Percentiles rank a stretch among this genome's conserved stretches.
These are phyloP conservation scores for Fusarium incarnatum DNA, from an alignment of 2,329 filamentous ascomycete genomes.

Conservation along the genomic window DNA sequence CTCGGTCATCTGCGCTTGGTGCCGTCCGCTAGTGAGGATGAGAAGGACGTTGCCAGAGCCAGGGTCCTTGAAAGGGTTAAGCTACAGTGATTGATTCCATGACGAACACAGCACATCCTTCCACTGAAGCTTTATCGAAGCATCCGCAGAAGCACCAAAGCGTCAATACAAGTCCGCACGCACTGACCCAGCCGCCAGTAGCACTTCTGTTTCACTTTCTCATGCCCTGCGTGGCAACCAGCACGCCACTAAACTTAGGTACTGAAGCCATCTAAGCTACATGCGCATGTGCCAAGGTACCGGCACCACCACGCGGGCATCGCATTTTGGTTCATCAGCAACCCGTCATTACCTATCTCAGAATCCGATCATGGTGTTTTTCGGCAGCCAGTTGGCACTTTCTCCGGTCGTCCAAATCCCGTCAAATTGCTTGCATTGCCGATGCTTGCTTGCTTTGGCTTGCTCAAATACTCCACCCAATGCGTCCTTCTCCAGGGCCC, in stretches of 20 bases:
- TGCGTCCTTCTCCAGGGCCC: conserved; percentile 24
- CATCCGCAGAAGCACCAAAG: conserved; percentile 40
- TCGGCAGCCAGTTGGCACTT: conserved; percentile 10
- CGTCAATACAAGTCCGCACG: conserved; percentile 28
- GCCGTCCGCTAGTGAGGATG: conserved; percentile 40
- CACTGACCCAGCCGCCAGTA: conserved; percentile 36
- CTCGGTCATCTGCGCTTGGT: conserved; percentile 49
- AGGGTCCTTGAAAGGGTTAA: conserved; percentile 36
- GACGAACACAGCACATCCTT: conserved; percentile 33
- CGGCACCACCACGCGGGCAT: conserved; percentile 28
- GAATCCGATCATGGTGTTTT: conserved; percentile 13
- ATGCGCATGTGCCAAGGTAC: conserved; percentile 35
- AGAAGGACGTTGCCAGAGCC: conserved; percentile 34
- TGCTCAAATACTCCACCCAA: conserved; percentile 31
- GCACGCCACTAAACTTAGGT: conserved; percentile 25
- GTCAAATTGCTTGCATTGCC: conserved; percentile 42
- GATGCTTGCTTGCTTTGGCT: conserved; percentile 41
- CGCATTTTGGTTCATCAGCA: conserved; percentile 5
- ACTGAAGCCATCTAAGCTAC: conserved; percentile 23
- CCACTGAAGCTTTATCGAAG: conserved; percentile 43
- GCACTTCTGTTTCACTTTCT: conserved; percentile 34
- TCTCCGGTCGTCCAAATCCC: conserved; percentile 13
- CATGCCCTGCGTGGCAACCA: conserved; percentile 31
- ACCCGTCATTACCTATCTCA: conserved; percentile 15
- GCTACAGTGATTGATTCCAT: conserved; percentile 32